Base-by-base conservation (phyloP, 441 rosid genomes). In the Brassica balearica region DNA sequence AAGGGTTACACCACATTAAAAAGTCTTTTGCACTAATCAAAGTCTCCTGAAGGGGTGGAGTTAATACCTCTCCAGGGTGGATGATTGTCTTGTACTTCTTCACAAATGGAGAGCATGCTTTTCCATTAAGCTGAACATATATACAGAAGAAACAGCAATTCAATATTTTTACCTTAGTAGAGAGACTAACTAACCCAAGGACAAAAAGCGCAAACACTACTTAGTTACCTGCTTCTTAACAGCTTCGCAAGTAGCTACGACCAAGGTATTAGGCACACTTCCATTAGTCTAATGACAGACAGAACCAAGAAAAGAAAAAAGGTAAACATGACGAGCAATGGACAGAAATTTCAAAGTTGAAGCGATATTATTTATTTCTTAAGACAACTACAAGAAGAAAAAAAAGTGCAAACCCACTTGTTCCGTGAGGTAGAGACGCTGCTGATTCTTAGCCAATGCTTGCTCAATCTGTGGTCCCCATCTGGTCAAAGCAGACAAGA, bases 51-150 rank as follows among this genome's bases (percentile, higher is more conserved):
- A 55, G n/a, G n/a, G 38, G 11, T 43, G 62, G 23, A 51, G 51
- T 41, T 15, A 80, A 77, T 83, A 96, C 99, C 98, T 96, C 99
- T 71, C 99, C 99, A 74, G 99, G 99, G 86, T 96, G 99, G 74
- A 96, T 88, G 80, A 96, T 91, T 65, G 98, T 96, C 87, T 94
- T 96, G 90, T 84, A 89, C 90, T 96, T 96, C 88, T 88, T 96
- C 71, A 96, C 97, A 85, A 92, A 94, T 5, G 99, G 98, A 68
- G 99, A 96, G 27, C 98, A 91, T 53, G 99, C 91, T 86, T 92
- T 97, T 86, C 92, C 98, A 58, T 96, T 96, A 82, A 92, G 92
- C 99, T 96, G 85, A 63, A 56, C 82, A 5, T 15, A 68, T 60
- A 64, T 69, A 23, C 65, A 60, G 38, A 68, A 27, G 48, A 43